Evolutionary conservation across 2,329 filamentous ascomycete species (phyloP), one percentile per base, ranked within the genome.

Genomic region (Phialophora macrospora): DNA sequence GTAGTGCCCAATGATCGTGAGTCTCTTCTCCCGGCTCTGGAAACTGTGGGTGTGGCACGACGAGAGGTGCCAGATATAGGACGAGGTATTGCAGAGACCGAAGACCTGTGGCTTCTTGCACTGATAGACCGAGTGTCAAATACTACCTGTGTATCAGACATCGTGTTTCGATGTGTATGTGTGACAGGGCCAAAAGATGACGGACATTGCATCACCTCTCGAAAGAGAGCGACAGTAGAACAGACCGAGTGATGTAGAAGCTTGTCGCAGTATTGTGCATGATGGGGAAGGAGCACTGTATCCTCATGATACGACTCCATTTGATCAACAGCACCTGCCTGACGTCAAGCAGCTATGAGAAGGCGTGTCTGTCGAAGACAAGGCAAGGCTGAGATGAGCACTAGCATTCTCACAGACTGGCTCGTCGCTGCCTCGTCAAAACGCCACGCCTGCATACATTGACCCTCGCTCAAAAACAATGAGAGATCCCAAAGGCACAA

Each of bases 21-120:
- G 22, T 22, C 30, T n/a, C 46, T 30, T 44, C 28, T 20, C 11
- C 51, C 48, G 51, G 26, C 22, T 60, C 38, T 60, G 48, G 24
- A 34, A n/a, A 48, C 34, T 49, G 46, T 63, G 17, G 64, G 58
- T 28, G 67, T 64, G 2, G 64, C 64, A 41, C 51, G 58, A 32
- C 64, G 64, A 46, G 64, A 67, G 8, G 61, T 67, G 20, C 64
- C 64, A 26, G 67, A 56, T 38, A 56, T 51, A n/a, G 67, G 64
- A 54, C 59, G 52, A 20, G 64, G 67, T 46, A 66, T 69, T 14
- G 63, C 64, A 46, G 66, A 68, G 20, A 66, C 20, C 8, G 55
- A 66, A 26, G 62, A 66, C 9, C 62, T 64, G 44, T 64, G 54
- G 48, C 64, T 64, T 44, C 22, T 57, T 17, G 62, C 66, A 44